These are phyloP conservation scores for Adansonia gregorii DNA, from an alignment of 441 rosid genomes.

Conservation along the genomic window DNA sequence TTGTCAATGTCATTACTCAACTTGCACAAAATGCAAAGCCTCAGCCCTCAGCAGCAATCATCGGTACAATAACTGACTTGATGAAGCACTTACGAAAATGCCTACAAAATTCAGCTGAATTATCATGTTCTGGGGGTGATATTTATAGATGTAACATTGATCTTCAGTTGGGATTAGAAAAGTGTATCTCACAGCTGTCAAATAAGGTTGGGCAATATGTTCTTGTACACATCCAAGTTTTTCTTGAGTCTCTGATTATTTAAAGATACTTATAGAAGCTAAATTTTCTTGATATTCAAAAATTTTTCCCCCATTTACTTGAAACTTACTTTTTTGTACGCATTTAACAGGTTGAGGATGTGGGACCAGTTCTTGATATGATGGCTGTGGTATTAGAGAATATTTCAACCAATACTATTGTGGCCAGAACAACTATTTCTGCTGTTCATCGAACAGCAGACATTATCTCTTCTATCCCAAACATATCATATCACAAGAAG, in stretches of 20 bases:
- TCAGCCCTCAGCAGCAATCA: conserved; percentile 59
- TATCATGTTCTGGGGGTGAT: conserved; percentile 44
- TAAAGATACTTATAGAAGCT: conserved; percentile 1
- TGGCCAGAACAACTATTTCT: conserved; percentile 73
- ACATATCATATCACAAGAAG: conserved; percentile 79
- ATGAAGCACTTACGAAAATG: conserved; percentile 81
- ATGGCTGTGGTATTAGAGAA: conserved; percentile 86
- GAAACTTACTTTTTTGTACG: conserved; percentile 13
- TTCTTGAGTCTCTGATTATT: conserved; percentile 5
- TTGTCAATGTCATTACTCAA: conserved; percentile 63
- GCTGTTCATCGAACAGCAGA: conserved; percentile 71
- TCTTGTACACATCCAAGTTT: conserved; percentile 14
- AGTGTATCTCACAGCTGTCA: conserved; percentile 76
- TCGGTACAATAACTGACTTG: conserved; percentile 74
- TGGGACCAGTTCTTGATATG: conserved; percentile 89
- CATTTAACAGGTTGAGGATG: conserved; percentile 77
- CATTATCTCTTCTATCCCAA: conserved; percentile 73
- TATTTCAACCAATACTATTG: conserved; percentile 55
- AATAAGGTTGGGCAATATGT: conserved; percentile 56
- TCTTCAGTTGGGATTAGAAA: conserved; percentile 79
- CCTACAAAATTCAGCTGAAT: conserved; percentile 70
- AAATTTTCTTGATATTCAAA: conserved; percentile 22
- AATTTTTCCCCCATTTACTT: conserved; percentile 3
- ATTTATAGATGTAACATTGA: conserved; percentile 47
- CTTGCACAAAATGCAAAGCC: conserved; percentile 74